Percentiles rank a stretch among this genome's conserved stretches.
Evolutionary conservation across 352 stramenopile species (phyloP).

Genomic region (Phytophthora syringae): DNA sequence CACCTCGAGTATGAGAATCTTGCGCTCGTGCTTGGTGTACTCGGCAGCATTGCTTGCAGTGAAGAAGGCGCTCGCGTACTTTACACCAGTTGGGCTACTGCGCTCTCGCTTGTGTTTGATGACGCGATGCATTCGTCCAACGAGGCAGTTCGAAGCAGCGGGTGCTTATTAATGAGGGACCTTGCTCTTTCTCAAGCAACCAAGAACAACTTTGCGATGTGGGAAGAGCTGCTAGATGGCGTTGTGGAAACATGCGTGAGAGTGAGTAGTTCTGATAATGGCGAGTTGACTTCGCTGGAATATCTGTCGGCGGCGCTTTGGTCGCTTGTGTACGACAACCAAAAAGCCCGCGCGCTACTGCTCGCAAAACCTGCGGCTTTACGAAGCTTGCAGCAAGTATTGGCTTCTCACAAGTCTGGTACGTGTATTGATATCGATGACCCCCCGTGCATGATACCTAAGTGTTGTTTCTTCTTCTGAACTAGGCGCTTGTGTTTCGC

Average conservation of each 20-base stretch:
- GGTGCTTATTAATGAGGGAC: conserved; percentile 64
- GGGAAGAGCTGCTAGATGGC: conserved; percentile 51
- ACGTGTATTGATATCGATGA: neutral
- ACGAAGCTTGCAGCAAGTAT: conserved; percentile 41
- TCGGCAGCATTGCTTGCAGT: conserved; percentile 45
- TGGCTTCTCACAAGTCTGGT: conserved; percentile 27
- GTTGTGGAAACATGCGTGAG: conserved; percentile 38
- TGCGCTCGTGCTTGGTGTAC: conserved; percentile 50
- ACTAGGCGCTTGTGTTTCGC: conserved; percentile 1
- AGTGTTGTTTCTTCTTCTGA: conserved; percentile 1
- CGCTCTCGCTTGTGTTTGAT: conserved; percentile 47
- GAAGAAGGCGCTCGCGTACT: conserved; percentile 58
- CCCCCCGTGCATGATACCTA: neutral
- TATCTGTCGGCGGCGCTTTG: conserved; percentile 54
- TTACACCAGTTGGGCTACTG: conserved; percentile 36
- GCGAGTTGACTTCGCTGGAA: conserved; percentile 13
- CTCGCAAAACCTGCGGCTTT: conserved; percentile 36
- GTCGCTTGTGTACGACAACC: conserved; percentile 71
- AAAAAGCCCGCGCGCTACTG: conserved; percentile 58
- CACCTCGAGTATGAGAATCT: conserved; percentile 41
- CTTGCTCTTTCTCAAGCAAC: conserved; percentile 58
- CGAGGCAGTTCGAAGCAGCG: conserved; percentile 30
- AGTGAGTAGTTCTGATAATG: neutral
- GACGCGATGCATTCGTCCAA: conserved; percentile 53
- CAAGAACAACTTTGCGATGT: conserved; percentile 67